Evolutionary conservation across 768 basidiomycete genomes (phyloP), one percentile per base, ranked within the genome.

Genomic region (Punctularia strigosozonata): DNA sequence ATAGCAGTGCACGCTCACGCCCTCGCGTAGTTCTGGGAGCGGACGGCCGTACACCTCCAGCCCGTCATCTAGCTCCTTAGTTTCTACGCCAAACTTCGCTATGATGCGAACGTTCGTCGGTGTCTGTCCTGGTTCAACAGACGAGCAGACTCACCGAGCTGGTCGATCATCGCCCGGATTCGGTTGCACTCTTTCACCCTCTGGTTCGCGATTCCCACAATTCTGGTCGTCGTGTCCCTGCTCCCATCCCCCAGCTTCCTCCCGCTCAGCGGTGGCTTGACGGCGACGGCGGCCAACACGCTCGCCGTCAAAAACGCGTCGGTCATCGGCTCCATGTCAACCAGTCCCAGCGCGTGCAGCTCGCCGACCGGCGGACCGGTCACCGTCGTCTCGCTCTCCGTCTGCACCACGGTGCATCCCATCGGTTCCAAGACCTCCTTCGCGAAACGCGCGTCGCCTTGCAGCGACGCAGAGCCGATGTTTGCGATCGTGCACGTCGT

Each of bases 261-360:
- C 7, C 74, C 77, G 28, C 58, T 56, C 0, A 77, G 65, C 0
- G 67, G 58, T 6, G 65, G 54, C 2, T 44, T 41, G 10, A 56
- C 58, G 2, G 80, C 79, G 17, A 95, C 85, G 40, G 95, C 94
- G 38, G 89, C 92, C 15, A 99, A 64, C 6, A 82, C 91, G 8
- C 78, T 84, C 6, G 95, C 94, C 2, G 92, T 97, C 63, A 98
- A 71, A 67, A 99, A 99, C 17, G 94, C 95, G 56, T 99, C 95
- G 5, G 95, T 99, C 95, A 99, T 98, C n/a, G 82, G 80, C 59
- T 95, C 90, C 95, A 98, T 98, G 55, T 98, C 89, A 17, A 97
- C 77, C 49, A 80, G 73, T 37, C 84, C 86, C 36, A 95, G 69
- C 2, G 85, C 85, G 46, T 79, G 78, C 36, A 99, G 69, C 48